Evolutionary conservation across 2,329 filamentous ascomycete genomes (phyloP), one percentile per base, ranked within the genome.

Genomic region (Aspergillus costaricaensis): DNA sequence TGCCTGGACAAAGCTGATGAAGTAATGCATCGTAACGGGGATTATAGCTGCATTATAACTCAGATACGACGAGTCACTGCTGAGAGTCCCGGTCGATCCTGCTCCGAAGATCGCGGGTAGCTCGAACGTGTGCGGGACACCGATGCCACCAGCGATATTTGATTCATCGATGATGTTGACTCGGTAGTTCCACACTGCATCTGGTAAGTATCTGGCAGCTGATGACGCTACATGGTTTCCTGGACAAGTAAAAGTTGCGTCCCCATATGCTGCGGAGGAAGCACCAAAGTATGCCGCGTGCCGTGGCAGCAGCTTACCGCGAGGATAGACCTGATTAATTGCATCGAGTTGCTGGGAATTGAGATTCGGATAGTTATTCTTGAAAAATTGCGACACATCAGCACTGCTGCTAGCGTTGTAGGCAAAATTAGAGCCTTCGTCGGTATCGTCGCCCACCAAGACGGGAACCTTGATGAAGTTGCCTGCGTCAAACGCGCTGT

Each of bases 351-450:
- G 81, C 2, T 68, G 62, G 4, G 73, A 59, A 0, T 77, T 84
- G 9, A 90, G 72, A 25, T 77, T 76, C 0, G 86, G 83, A 62
- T 84, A 88, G 59, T 88, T 82, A 59, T 82, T 74, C 41, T 80
- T 77, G 4, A 89, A 71, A 68, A 86, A 88, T 12, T 73, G 73
- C 63, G 85, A 77, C 64, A 83, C 81, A 43, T 85, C 73, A 0
- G 68, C 72, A 1, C 77, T 67, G 14, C 75, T 84, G 30, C 76
- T 75, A 2, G 84, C 82, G 54, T 75, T 76, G 30, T 72, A 71
- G 0, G 85, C 86, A 60, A 80, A 80, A 19, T 62, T 63, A 17
- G 73, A 72, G 2, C 79, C 78, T 56, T 81, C 79, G 57, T 82
- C 73, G 4, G 78, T 80, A n/a, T 77, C 74, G 62, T 79, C 78